phyloP scores from a whole-genome alignment of 495 filamentous ascomycete genomes.

The Daldinia grandis region DNA sequence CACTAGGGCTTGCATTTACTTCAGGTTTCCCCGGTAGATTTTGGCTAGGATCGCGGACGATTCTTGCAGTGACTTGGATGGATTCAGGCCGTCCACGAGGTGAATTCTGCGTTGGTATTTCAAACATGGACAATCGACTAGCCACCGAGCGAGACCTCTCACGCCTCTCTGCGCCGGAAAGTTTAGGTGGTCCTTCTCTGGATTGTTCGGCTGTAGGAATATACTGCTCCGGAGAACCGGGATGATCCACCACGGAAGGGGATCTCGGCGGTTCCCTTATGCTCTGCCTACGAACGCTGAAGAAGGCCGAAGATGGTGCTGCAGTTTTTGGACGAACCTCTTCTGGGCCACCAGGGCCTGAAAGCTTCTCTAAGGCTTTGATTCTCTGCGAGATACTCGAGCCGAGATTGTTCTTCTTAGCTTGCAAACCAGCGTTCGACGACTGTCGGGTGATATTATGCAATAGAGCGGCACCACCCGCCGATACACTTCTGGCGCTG shows the following conservation, averaged over 20 bases:
- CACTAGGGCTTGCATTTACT: conserved; percentile 45
- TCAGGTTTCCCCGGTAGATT: conserved; percentile 58
- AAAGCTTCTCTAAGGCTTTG: conserved; percentile 83
- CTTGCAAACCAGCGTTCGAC: conserved; percentile 54
- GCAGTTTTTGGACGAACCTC: conserved; percentile 51
- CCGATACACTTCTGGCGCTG: conserved; percentile 57
- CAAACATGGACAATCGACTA: conserved; percentile 58
- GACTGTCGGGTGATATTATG: conserved; percentile 58
- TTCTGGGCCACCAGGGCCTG: conserved; percentile 47
- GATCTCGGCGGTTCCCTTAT: conserved; percentile 54
- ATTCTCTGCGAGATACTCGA: conserved; percentile 90
- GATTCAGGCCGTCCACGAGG: conserved; percentile 67
- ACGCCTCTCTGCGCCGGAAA: conserved; percentile 33
- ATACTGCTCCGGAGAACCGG: conserved; percentile 48
- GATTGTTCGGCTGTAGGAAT: conserved; percentile 54
- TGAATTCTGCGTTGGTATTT: conserved; percentile 45
- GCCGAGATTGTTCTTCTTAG: conserved; percentile 83
- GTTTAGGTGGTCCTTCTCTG: conserved; percentile 55
- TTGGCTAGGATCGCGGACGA: conserved; percentile 67
- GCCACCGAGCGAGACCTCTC: conserved; percentile 56
- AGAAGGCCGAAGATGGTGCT: conserved; percentile 57
- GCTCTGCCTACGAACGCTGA: conserved; percentile 59
- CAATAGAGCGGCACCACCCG: conserved; percentile 54
- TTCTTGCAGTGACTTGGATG: conserved; percentile 82
- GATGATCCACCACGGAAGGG: conserved; percentile 56